A percentile compares a stretch with the other conserved stretches of the same genome.
These are phyloP conservation scores for Suillus paluster DNA, from an alignment of 768 basidiomycete species.

Conservation along the genomic window DNA sequence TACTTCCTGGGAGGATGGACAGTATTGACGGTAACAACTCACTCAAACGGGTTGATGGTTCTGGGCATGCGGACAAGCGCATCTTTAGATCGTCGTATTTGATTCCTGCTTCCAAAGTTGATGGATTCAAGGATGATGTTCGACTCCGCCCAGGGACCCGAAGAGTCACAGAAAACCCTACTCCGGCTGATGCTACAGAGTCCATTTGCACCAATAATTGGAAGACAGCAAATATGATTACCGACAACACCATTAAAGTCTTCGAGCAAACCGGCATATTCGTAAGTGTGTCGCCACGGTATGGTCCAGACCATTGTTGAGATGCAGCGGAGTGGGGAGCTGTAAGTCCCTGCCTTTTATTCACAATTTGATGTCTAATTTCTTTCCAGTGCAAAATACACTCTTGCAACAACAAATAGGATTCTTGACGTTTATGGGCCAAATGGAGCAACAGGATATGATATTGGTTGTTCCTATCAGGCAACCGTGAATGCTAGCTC, in stretches of 20 bases:
- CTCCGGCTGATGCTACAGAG: neutral
- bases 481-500: constrained; percentile 20
- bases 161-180: constrained; percentile 1
- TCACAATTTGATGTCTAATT: neutral
- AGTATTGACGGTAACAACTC: constrained; percentile 42
- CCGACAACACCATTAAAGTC: constrained; percentile 38
- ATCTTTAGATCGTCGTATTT: constrained; percentile 30
- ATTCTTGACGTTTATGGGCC: constrained; percentile 25
- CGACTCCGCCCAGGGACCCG: constrained; percentile 3
- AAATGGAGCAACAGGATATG: constrained; percentile 22
- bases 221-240: constrained; percentile 34
- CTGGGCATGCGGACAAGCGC: constrained; percentile 21
- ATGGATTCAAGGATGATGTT: constrained; percentile 25
- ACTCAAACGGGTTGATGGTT: constrained; percentile 31
- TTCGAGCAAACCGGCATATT: constrained; percentile 45
- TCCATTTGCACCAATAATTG: constrained; percentile 34
- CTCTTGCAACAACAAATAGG: constrained; percentile 20
- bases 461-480: constrained; percentile 33
- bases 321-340: constrained; percentile 40
- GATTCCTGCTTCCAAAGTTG: constrained; percentile 27
- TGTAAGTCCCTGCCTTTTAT: constrained; percentile 31
- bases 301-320: constrained; percentile 35
- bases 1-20: constrained; percentile 28
- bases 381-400: constrained; percentile 1
- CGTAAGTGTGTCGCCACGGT: constrained; percentile 39